phyloP scores from a whole-genome alignment of 768 basidiomycete genomes.

The Lanmaoa pseudosensibilis region DNA sequence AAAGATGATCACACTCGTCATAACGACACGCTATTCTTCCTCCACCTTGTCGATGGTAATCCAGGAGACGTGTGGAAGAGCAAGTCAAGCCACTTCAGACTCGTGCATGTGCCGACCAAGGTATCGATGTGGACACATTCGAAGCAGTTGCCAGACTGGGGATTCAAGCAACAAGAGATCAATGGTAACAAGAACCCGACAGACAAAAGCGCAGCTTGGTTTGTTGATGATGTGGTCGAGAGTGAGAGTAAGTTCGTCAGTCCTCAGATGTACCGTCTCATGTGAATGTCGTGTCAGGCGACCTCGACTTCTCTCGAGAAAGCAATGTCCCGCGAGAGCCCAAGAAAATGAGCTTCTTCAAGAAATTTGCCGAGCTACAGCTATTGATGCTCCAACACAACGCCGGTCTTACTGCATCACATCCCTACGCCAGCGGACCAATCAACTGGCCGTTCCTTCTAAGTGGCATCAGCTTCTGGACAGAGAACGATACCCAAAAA shows the following conservation, averaged over 20 bases:
- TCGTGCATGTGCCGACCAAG: constrained; percentile 85
- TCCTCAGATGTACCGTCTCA: constrained; percentile 1
- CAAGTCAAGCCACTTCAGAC: constrained; percentile 89
- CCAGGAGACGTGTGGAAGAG: constrained; percentile 88
- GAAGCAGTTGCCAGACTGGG: constrained; percentile 91
- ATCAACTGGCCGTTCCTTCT: constrained; percentile 98
- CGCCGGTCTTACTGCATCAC: constrained; percentile 95
- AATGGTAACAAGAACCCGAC: constrained; percentile 93
- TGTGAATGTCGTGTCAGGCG: constrained; percentile 48
- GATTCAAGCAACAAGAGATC: constrained; percentile 94
- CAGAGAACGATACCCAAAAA: constrained; percentile 74
- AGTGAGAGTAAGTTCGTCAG: constrained; percentile 58
- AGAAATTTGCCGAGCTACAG: constrained; percentile 92
- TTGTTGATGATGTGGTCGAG: constrained; percentile 75
- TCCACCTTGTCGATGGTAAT: constrained; percentile 70
- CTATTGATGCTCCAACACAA: constrained; percentile 97
- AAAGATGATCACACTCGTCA: constrained; percentile 74
- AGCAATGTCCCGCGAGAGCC: constrained; percentile 59
- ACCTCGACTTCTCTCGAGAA: constrained; percentile 49
- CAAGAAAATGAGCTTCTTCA: constrained; percentile 88
- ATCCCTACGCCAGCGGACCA: constrained; percentile 94
- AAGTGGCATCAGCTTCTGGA: constrained; percentile 99
- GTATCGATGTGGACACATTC: constrained; percentile 94
- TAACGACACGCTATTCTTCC: constrained; percentile 87
- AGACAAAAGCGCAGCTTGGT: constrained; percentile 88